Evolutionary conservation across 73 alveolate species (phyloP), one percentile per base, ranked within the genome.

Genomic region (Paramecium biaurelia): DNA sequence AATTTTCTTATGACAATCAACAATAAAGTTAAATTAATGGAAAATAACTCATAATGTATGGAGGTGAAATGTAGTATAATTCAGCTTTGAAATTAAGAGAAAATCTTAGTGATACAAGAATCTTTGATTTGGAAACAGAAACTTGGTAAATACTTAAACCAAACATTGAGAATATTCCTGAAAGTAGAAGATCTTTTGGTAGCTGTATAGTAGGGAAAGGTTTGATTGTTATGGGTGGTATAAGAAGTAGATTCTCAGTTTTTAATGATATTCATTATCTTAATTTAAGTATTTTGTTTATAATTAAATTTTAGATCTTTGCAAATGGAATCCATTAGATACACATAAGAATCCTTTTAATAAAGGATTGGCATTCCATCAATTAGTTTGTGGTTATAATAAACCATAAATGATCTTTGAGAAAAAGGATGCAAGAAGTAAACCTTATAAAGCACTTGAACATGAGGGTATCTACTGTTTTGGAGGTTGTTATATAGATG

Each of bases 381-480:
- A 79, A 79, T 41, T 79, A 34, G 34, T 79, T 20, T 30, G 76
- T 34, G 28, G 35, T 41, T 79, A 79, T 79, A 14, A 23, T 18
- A 79, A 45, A 26, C 90, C 90, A 21, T 45, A 41, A 30, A 0
- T 23, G 21, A 42, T 79, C 18, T 79, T 79, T 79, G 90, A 79
- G 14, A 79, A 79, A 47, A 79, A 45, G 47, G 90, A 79, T 23
- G n/a, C 28, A 9, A 38, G 90, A 42, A 14, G 47, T 21, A 79
- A 79, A 43, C 90, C 90, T 11, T 43, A 14, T 1, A 79, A 79
- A 79, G 14, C 20, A 23, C 20, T 14, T 10, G 90, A 79, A n/a
- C 56, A 79, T 79, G 90, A 79, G 47, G 90, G 90, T 8, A 43
- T 79, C 2, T 79, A 79, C 43, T 79, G 90, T 45, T 79, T 79